These are phyloP conservation scores for Gymnopilus junonius DNA, from an alignment of 768 basidiomycete genomes.

Conservation along the genomic window DNA sequence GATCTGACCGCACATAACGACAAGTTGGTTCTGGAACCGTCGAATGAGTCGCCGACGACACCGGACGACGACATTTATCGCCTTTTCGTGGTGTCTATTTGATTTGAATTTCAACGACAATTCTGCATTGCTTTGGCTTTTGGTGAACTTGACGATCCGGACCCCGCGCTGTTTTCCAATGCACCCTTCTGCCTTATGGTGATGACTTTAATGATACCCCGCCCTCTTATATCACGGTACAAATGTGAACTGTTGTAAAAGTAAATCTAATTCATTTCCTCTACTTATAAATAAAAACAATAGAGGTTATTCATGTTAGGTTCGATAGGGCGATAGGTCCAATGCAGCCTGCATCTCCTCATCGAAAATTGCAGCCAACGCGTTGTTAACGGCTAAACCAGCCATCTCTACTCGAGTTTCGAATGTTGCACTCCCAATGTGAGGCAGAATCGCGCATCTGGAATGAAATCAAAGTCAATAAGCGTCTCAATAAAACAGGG, in stretches of 20 bases:
- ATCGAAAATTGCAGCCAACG: conserved; percentile 59
- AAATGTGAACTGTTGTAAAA: not conserved
- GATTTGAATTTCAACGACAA: not conserved
- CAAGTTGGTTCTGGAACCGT: conserved; percentile 12
- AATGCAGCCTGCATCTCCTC: conserved; percentile 59
- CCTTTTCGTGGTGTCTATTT: conserved; percentile 14
- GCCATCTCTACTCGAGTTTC: conserved; percentile 89
- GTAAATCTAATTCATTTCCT: not conserved
- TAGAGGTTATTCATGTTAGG: not conserved
- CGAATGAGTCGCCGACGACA: conserved; percentile 3
- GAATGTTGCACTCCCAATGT: conserved; percentile 88
- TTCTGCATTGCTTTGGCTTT: not conserved
- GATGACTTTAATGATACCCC: not conserved
- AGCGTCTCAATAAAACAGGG: not conserved
- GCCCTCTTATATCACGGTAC: not conserved
- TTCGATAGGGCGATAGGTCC: conserved; percentile 19
- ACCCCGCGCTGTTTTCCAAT: not conserved
- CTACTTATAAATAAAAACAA: not conserved
- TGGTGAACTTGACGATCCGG: not conserved
- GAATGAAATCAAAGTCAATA: not conserved
- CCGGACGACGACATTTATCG: conserved; percentile 13
- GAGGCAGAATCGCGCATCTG: conserved; percentile 85
- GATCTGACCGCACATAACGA: conserved; percentile 18
- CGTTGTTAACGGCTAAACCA: conserved; percentile 69
- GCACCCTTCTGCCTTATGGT: not conserved